Evolutionary conservation across 2,329 filamentous ascomycete species (phyloP).

Genomic region (Ceratocystis destructans): DNA sequence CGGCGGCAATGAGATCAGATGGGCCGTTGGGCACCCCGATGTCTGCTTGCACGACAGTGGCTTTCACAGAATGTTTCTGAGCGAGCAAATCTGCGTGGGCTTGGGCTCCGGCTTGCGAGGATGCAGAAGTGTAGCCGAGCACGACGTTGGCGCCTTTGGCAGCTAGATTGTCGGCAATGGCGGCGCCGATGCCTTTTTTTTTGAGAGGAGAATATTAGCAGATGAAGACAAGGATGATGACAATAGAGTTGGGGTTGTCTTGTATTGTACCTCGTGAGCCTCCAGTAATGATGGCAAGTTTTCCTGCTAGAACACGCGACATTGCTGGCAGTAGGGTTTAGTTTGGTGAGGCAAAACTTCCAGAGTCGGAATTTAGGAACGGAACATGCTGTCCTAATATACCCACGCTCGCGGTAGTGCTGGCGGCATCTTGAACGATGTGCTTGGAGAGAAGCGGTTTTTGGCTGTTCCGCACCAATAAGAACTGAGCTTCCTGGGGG

Average conservation of each 20-base stretch:
- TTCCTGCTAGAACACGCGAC: constrained; percentile 48
- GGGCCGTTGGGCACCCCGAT: constrained; percentile 50
- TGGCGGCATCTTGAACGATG: background rate
- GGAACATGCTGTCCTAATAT: background rate
- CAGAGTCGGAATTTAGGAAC: background rate
- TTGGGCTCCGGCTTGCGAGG: constrained; percentile 32
- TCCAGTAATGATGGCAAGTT: constrained; percentile 66
- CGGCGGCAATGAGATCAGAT: constrained; percentile 42
- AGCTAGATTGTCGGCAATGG: constrained; percentile 54
- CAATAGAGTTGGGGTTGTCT: background rate
- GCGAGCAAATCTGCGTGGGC: constrained; percentile 51
- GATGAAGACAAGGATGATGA: background rate
- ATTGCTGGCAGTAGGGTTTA: constrained; percentile 23
- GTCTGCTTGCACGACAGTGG: constrained; percentile 55
- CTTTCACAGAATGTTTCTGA: constrained; percentile 43
- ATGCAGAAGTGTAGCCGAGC: constrained; percentile 50
- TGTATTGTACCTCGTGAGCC: constrained; percentile 52
- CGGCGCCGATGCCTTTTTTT: constrained; percentile 51
- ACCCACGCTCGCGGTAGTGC: background rate
- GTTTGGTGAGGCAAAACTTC: background rate
- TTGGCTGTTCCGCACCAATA: constrained; percentile 10
- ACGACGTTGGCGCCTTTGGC: constrained; percentile 56
- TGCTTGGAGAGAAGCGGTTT: background rate
- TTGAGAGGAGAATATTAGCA: constrained; percentile 4
- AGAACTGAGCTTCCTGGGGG: constrained; percentile 8